Conservation (phyloP, 768 basidiomycete genomes). For the Scleroderma bovista region DNA sequence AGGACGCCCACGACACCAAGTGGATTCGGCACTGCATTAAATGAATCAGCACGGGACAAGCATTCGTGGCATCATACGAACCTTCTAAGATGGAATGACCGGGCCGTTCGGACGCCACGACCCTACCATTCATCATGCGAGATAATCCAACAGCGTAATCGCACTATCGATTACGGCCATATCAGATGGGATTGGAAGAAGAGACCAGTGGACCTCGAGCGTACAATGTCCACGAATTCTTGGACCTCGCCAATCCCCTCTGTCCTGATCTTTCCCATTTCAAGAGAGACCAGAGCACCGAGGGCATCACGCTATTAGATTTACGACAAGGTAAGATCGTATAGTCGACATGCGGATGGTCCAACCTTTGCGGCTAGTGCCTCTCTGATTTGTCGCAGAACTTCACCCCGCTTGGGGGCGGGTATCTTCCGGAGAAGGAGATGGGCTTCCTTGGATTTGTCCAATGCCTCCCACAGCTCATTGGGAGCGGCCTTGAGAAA, state of each 20-base stretch:
- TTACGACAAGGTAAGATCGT: slow-evolving; percentile 6
- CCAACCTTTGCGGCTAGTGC: slow-evolving; percentile 72
- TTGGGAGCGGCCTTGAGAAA: slow-evolving; percentile 53
- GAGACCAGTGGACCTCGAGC: slow-evolving; percentile 22
- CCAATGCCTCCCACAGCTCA: slow-evolving; percentile 67
- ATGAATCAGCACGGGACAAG: slow-evolving; percentile 7
- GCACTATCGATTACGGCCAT: slow-evolving; percentile 46
- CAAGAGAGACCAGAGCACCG: slow-evolving; percentile 78
- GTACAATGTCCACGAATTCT: slow-evolving; percentile 90
- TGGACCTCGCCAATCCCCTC: slow-evolving; percentile 94
- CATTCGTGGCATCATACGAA: slow-evolving; percentile 22
- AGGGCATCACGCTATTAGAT: slow-evolving; percentile 60
- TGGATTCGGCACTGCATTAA: slow-evolving; percentile 76
- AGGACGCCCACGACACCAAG: slow-evolving; percentile 70
- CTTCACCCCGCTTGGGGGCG: slow-evolving; percentile 83
- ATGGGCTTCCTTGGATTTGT: slow-evolving; percentile 71
- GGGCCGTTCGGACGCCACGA: slow-evolving; percentile 83
- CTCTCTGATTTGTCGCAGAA: slow-evolving; percentile 82
- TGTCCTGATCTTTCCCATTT: slow-evolving; percentile 88
- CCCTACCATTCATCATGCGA: slow-evolving; percentile 88
- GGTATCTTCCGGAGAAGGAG: slow-evolving; percentile 67
- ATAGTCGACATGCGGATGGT: not conserved
- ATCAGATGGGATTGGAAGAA: not conserved
- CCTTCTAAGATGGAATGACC: slow-evolving; percentile 91
- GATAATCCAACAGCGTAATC: slow-evolving; percentile 93